Conservation (phyloP, 2,329 filamentous ascomycete species). For the Nemania serpens region DNA sequence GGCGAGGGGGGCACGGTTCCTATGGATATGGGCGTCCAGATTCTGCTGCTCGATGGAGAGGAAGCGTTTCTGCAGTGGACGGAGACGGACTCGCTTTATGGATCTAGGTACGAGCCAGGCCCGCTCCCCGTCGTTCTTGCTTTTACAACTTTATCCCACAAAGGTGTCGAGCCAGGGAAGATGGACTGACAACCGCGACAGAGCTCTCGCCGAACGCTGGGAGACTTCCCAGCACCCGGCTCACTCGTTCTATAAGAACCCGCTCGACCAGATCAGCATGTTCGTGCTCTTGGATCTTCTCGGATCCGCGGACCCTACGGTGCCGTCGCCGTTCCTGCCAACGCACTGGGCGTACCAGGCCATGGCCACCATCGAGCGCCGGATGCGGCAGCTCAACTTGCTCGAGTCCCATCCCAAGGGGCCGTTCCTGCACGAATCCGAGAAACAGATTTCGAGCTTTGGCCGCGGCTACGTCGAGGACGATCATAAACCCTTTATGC, state of each 20-base stretch:
- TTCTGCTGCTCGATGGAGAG: slow-evolving; percentile 80
- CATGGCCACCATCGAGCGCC: slow-evolving; percentile 67
- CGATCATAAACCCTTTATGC: slow-evolving; percentile 80
- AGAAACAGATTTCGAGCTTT: slow-evolving; percentile 49
- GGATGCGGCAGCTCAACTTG: slow-evolving; percentile 62
- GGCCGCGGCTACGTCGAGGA: slow-evolving; percentile 59
- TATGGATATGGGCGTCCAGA: slow-evolving; percentile 76
- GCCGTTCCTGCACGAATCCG: slow-evolving; percentile 61
- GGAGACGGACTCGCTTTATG: slow-evolving; percentile 75
- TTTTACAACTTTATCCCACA: not conserved
- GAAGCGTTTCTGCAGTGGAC: slow-evolving; percentile 79
- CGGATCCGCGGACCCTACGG: slow-evolving; percentile 60
- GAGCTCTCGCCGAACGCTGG: slow-evolving; percentile 74
- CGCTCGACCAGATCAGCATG: slow-evolving; percentile 72
- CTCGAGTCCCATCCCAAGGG: slow-evolving; percentile 48
- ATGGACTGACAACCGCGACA: slow-evolving; percentile 32
- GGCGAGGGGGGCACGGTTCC: slow-evolving; percentile 58
- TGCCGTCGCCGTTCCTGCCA: slow-evolving; percentile 75
- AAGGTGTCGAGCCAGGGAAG: not conserved
- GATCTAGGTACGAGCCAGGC: slow-evolving; percentile 60
- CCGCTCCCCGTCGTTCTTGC: not conserved
- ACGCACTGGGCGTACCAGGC: slow-evolving; percentile 82
- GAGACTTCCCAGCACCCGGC: slow-evolving; percentile 68
- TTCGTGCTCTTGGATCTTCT: slow-evolving; percentile 79
- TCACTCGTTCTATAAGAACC: slow-evolving; percentile 69